Base-by-base conservation (phyloP, 1,284 basidiomycete species). In the Ceratobasidium sp. region DNA sequence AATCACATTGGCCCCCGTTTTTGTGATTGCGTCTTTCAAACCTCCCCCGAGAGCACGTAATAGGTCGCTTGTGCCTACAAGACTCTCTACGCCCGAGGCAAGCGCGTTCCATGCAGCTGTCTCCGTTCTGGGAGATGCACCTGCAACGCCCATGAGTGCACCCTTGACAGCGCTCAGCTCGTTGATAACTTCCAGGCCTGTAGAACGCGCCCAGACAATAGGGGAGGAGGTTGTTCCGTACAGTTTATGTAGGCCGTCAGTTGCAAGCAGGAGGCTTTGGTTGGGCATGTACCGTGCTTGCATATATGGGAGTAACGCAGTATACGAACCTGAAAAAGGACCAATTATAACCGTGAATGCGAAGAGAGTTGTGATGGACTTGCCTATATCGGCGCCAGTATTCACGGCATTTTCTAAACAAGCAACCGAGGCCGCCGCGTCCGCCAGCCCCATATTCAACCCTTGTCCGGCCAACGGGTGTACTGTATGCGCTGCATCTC, bases 381-480 rank as follows among this genome's bases (percentile, higher is more conserved):
- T 79, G 91, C 96, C 96, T 71, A 97, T 89, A 83, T 97, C 96
- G 5, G 91, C 91, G 6, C 96, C 96, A 7, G 87, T 84, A 20
- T 82, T 80, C 44, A 93, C 82, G 0, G 92, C 88, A 6, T 86
- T 82, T 42, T 90, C 85, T 57, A 97, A 90, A 80, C 90, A 91
- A 50, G 87, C 86, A 1, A 91, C 87, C 26, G 97, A 88, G 73
- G 89, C 89, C 81, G 92, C 88, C 0, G 92, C 95, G 83, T 99
- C 97, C 1, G 89, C 94, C 20, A 99, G 86, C 23, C 97, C 98
- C 82, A 97, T 87, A 84, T 99, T 99, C 57, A 99, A 87, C 0
- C 97, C 98, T 83, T 99, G 98, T 0, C 98, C 98, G 0, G 97
- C 97, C n/a, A 99, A 90, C 0, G 98, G 98, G 83, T 99, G 98